phyloP scores from a whole-genome alignment of 805 yeast species.

The Candida cerambycidarum region DNA sequence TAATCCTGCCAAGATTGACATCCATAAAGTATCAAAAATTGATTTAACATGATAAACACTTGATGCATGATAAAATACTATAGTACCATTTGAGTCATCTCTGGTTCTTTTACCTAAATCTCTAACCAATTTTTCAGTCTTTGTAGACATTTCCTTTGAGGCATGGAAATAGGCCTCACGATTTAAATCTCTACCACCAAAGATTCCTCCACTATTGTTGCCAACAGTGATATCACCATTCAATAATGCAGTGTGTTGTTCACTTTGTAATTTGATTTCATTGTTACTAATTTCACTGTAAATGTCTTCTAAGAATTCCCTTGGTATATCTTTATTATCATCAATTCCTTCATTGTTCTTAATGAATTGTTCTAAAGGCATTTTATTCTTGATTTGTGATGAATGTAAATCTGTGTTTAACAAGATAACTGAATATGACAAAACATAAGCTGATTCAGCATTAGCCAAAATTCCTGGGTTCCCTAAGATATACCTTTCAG shows the following conservation, averaged over 20 bases:
- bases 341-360: constrained; percentile 89
- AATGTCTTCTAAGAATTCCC: constrained; percentile 65
- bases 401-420: constrained; percentile 94
- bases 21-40: constrained; percentile 93
- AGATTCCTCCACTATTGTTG: constrained; percentile 44
- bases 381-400: constrained; percentile 77
- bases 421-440: constrained; percentile 90
- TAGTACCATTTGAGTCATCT: constrained; percentile 31
- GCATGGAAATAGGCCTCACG: constrained; percentile 91
- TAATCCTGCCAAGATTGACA: constrained; percentile 92
- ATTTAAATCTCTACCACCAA: constrained; percentile 65
- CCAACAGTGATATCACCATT: constrained; percentile 52
- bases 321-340: constrained; percentile 81
- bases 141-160: constrained; percentile 84
- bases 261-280: constrained; percentile 89
- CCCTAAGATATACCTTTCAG: constrained; percentile 84
- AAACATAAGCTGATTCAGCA: constrained; percentile 91
- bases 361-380: constrained; percentile 86
- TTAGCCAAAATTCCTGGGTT: constrained; percentile 86
- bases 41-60: constrained; percentile 90
- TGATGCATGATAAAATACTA: constrained; percentile 73
- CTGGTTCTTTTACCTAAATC: constrained; percentile 53
- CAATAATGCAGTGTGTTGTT: constrained; percentile 87
- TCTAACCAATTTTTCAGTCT: constrained; percentile 82
- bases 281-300: constrained; percentile 76